Evolutionary conservation across 148 eudicot species (phyloP).

Genomic region (Gaultheria prostrata): DNA sequence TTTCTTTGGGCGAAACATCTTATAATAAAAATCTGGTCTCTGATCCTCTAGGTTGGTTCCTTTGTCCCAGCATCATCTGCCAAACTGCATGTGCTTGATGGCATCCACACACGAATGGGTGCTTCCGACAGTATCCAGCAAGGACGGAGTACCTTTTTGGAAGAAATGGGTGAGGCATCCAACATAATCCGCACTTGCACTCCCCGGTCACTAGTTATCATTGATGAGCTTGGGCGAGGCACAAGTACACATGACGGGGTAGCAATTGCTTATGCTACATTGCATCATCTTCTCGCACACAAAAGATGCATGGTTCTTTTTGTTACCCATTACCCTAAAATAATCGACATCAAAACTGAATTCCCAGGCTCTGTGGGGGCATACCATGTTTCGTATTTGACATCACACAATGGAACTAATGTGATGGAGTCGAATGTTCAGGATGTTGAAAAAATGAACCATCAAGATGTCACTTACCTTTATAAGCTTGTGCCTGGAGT

Average conservation of each 20-base stretch:
- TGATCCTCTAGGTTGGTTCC: conserved; percentile 73
- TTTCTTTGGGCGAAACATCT: not conserved
- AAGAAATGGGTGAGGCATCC: conserved; percentile 88
- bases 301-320: conserved; percentile 75
- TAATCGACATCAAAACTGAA: conserved; percentile 59
- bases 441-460: conserved; percentile 19
- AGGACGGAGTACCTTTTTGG: conserved; percentile 93
- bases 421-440: conserved; percentile 9
- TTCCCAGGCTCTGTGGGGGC: conserved; percentile 77
- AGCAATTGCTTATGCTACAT: conserved; percentile 93
- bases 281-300: conserved; percentile 71
- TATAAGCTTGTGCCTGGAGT: conserved; percentile 90
- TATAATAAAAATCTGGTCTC: conserved; percentile 11
- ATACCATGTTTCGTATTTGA: conserved; percentile 86
- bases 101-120: conserved; percentile 92
- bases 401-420: conserved; percentile 33
- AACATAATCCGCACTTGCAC: conserved; percentile 67
- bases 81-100: conserved; percentile 77
- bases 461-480: conserved; percentile 74
- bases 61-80: conserved; percentile 87
- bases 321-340: conserved; percentile 95
- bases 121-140: conserved; percentile 92
- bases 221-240: conserved; percentile 98
- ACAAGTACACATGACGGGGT: conserved; percentile 98
- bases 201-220: conserved; percentile 67